These are phyloP conservation scores for Claviceps paspali DNA, from an alignment of 2,329 filamentous ascomycete species.

Conservation along the genomic window DNA sequence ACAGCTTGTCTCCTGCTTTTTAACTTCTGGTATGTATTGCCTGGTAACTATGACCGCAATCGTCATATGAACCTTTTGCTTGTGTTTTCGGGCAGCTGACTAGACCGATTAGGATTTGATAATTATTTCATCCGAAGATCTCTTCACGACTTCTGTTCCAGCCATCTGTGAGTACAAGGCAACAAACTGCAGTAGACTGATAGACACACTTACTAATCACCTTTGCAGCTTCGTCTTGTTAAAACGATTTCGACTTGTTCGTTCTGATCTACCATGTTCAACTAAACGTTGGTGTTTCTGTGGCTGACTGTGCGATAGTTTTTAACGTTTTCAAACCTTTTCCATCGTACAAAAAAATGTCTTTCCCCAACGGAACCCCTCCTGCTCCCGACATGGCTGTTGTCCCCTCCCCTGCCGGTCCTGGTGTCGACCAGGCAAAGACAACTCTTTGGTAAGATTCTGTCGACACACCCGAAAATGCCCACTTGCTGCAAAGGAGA, in stretches of 20 bases:
- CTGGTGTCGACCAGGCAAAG: conserved; percentile 34
- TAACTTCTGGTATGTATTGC: conserved; percentile 7
- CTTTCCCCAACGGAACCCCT: conserved; percentile 24
- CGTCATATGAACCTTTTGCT: neutral
- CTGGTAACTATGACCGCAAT: neutral
- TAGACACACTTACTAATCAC: neutral
- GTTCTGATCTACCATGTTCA: neutral
- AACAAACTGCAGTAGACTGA: neutral
- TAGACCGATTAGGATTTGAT: conserved; percentile 10
- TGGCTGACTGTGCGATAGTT: neutral
- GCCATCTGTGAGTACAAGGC: neutral
- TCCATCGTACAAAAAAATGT: conserved; percentile 16
- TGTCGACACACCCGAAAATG: neutral
- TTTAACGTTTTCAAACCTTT: neutral
- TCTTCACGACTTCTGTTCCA: conserved; percentile 8
- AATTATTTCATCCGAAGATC: conserved; percentile 13
- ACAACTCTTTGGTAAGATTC: conserved; percentile 38
- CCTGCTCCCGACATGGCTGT: conserved; percentile 22
- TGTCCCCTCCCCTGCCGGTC: conserved; percentile 18
- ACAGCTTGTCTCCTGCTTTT: conserved; percentile 8
- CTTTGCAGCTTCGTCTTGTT: conserved; percentile 1
- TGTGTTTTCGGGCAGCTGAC: neutral
- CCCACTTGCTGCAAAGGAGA: neutral
- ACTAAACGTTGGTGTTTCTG: neutral
- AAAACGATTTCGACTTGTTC: conserved; percentile 1